Evolutionary conservation across 805 yeast genomes (phyloP), one percentile per base, ranked within the genome.

Genomic region (Pichia paraexigua): DNA sequence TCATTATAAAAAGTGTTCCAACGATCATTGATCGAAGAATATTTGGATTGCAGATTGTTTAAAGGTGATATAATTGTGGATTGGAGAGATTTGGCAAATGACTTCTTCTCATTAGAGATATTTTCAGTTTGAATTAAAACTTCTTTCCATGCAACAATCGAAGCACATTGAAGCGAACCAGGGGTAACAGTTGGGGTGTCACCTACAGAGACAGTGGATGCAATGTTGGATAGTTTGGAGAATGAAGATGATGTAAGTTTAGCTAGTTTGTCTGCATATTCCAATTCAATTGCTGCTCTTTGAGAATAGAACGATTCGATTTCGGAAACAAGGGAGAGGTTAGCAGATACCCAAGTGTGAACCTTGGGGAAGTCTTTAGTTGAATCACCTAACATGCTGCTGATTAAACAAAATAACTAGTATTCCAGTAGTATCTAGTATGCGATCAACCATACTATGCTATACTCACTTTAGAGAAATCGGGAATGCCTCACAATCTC

Each of bases 161-260:
- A 75, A 0, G 97, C 96, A 56, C 87, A 77, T 63, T 94, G 98
- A 47, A 92, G 72, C 0, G 97, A 89, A 0, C 99, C 99, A 0
- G 99, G 98, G 0, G 99, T 94, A 43, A 87, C 78, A 42, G 82
- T 77, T 0, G 99, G 99, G 18, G 79, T 78, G 54, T 88, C 96
- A 25, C 99, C 99, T 2, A 94, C 99, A 43, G 91, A 80, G 28
- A 94, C 67, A 15, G 70, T 65, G 0, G 92, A 79, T 12, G 88
- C 73, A 18, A 74, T 67, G 56, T 80, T 80, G 46, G 95, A 85
- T 64, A 91, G 90, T 66, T 80, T 85, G 53, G 82, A 83, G 59
- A 88, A 82, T 56, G 82, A 86, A 53, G 82, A 87, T 48, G 80
- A 69, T 43, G 88, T 75, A 53, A 94, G 68, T 11, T 76, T 76